Base-by-base conservation (phyloP, 345 rosid genomes). In the Linum tenue region DNA sequence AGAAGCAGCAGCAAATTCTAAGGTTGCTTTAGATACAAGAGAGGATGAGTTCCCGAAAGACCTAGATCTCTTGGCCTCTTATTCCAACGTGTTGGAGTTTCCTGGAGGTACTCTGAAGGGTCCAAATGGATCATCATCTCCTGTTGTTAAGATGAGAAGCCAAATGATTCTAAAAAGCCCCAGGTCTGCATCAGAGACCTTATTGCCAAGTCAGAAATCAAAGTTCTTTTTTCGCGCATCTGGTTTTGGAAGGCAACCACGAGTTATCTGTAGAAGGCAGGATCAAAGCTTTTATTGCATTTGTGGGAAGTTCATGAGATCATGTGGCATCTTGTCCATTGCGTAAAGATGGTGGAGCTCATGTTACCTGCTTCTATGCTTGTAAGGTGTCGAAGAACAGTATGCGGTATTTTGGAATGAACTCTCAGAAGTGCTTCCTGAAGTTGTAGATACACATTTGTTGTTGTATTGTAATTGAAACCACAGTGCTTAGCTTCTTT, bases 211-310 rank as follows among this genome's bases (percentile, higher is more conserved):
- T 9, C 66, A 67, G 3, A 77, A 73, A 63, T 72, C 73, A 0
- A 4, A 60, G 57, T 64, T 67, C 38, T 64, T 73, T n/a, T 66
- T 64, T 2, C 66, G 35, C n/a, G 31, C 74, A 56, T 42, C 60
- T 69, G 60, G 69, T 60, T 66, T 70, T 8, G 12, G 75, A 67
- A 69, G 67, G 67, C 80, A 64, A 60, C 83, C 71, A 3, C 57
- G 7, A 48, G 62, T 66, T 50, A 59, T 77, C 50, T 79, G 86
- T 81, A 70, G 72, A 80, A 76, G 77, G 65, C 88, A 77, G 70
- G 67, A 71, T 15, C 66, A 56, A 14, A 16, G 63, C 65, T 75
- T 56, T 55, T 11, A 67, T 42, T 77, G 72, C 42, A 70, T 59
- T 36, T 44, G 69, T 38, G 73, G 76, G 67, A 73, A 17, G 48